Base-by-base conservation (phyloP, 2,329 filamentous ascomycete genomes). In the Botryotinia narcissicola region DNA sequence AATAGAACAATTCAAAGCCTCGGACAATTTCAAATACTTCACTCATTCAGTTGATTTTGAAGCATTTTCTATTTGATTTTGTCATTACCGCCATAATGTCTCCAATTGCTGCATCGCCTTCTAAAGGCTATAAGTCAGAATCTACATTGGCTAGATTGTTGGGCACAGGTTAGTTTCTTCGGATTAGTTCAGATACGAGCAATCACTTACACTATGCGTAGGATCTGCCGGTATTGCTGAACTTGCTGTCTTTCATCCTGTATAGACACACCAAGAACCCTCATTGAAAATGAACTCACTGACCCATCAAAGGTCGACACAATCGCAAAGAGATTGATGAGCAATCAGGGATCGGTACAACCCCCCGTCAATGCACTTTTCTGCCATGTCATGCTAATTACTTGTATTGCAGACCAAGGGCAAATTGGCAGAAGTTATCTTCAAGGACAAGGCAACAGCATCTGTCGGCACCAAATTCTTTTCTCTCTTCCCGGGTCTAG, bases 301-400 rank as follows among this genome's bases (percentile, higher is more conserved):
- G 77, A 82, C 75, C 75, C 78, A 79, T 81, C 78, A 73, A 80
- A 95, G 93, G 93, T 99, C 83, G 96, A 99, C 85, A 99, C 96
- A 69, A 98, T 97, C 80, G 95, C 96, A 76, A 99, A 99, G 88
- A 93, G 96, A 79, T 90, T 99, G 84, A 99, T 99, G 96, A 98
- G 94, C 90, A 98, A 99, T 85, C 92, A 97, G 83, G 90, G 90
- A 81, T 93, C 87, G 85, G 89, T 93, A 76, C 4, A 57, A n/a
- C 8, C 35, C 42, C 20, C 48, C 22, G 16, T 20, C 29, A 16
- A 46, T 46, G 3, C 54, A 71, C 42, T n/a, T 40, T 69, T 69
- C 51, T 42, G 32, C n/a, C 37, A 10, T 57, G 69, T 14, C 76
- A 78, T 80, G 74, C 79, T 77, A 73, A 77, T 69, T 32, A 22